Conservation (phyloP, 495 filamentous ascomycete species). For the Penicillium subrubescens region DNA sequence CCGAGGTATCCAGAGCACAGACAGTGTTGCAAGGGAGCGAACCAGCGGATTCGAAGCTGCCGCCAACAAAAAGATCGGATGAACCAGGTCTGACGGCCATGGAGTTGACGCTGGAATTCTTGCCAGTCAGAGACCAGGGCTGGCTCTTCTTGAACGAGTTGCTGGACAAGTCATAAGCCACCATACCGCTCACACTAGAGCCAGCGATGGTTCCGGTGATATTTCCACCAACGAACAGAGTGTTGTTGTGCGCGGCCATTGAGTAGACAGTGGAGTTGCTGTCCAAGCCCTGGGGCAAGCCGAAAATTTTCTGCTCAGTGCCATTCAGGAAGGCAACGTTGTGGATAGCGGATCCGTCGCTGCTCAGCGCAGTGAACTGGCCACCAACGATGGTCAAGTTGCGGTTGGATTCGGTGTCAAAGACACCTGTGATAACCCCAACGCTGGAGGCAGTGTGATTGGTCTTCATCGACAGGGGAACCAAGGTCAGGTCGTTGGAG, state of each 20-base stretch:
- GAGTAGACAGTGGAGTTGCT: slow-evolving; percentile 74
- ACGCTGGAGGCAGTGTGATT: slow-evolving; percentile 54
- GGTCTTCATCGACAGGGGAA: slow-evolving; percentile 65
- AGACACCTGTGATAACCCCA: slow-evolving; percentile 74
- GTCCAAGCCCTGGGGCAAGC: slow-evolving; percentile 66
- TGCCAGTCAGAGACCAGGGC: slow-evolving; percentile 69
- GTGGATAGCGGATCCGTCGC: slow-evolving; percentile 68
- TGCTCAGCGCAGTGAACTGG: slow-evolving; percentile 73
- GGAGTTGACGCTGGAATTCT: slow-evolving; percentile 70
- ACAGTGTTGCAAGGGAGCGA: slow-evolving; percentile 77
- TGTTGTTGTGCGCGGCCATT: slow-evolving; percentile 65
- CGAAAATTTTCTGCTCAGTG: slow-evolving; percentile 64
- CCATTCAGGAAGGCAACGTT: slow-evolving; percentile 79
- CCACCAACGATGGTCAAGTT: slow-evolving; percentile 90
- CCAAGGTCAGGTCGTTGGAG: slow-evolving; percentile 48
- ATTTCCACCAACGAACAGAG: slow-evolving; percentile 79
- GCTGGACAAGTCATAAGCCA: slow-evolving; percentile 73
- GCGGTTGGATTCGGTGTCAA: slow-evolving; percentile 65
- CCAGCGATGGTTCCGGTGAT: slow-evolving; percentile 69
- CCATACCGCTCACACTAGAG: slow-evolving; percentile 68
- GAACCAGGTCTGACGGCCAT: slow-evolving; percentile 68
- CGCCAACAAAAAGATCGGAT: slow-evolving; percentile 80
- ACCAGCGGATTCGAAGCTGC: slow-evolving; percentile 80
- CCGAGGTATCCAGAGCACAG: slow-evolving; percentile 71
- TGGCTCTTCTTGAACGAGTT: slow-evolving; percentile 62